Base-by-base conservation (phyloP, 2,329 filamentous ascomycete species). In the Cercospora sp. region DNA sequence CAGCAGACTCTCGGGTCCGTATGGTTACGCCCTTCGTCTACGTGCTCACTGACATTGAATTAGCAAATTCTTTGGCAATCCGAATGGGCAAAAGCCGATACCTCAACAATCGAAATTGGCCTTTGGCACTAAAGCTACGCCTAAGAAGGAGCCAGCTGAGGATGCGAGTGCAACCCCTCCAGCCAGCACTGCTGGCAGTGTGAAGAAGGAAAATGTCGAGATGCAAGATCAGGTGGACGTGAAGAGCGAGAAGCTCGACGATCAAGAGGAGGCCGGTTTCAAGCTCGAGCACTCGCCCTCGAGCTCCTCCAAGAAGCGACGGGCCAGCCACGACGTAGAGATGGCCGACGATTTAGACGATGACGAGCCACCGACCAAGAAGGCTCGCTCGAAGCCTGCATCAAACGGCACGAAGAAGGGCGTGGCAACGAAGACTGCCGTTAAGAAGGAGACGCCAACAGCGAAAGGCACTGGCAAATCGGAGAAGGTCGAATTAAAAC, bases 1-100 rank as follows among this genome's bases (percentile, higher is more conserved):
- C 91, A 94, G 83, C 87, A 86, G 77, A 92, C 89, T 74, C 82
- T 94, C 79, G 87, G 89, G 91, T 93, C 64, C 33, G 67, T 65
- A 58, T 87, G 80, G 65, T 20, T 18, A 45, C 30, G 20, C 23
- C 13, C 1, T 28, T n/a, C 7, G 28, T 4, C 51, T 23, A 48
- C 10, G 53, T 23, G 18, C 28, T 30, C 60, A n/a, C 65, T 69
- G 20, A 66, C 30, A 23, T 33, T 36, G 23, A 39, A 69, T 65
- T 72, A 98, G 94, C 69, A 95, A 94, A 78, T 97, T 97, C 82
- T 96, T 97, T 77, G 88, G 88, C 20, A 86, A 87, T 51, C 84
- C 86, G 28, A 87, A 87, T 74, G 89, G 88, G 61, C 79, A 85
- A 5, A 86, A 85, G 72, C 80, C 86, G 0, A 82, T 86, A 18